Conservation (phyloP, 352 stramenopile species). For the Thalassiosira exigua region DNA sequence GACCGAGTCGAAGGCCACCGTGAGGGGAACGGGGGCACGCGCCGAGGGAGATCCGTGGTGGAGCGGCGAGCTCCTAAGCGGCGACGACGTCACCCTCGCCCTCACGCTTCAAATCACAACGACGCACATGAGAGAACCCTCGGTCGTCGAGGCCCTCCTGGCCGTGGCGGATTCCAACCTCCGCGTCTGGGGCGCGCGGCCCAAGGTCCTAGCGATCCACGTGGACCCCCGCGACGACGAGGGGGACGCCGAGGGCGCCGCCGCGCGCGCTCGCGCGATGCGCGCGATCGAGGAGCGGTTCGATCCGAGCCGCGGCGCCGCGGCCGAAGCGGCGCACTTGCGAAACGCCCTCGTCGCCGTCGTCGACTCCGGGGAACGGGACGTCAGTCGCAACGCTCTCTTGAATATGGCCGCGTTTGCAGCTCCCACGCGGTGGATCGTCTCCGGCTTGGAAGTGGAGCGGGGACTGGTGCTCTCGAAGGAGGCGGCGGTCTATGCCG, state of each 20-base stretch:
- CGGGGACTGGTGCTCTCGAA: conserved; percentile 69
- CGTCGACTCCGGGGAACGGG: conserved; percentile 47
- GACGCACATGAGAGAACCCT: conserved; percentile 52
- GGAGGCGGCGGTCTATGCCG: conserved; percentile 67
- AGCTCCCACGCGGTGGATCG: conserved; percentile 75
- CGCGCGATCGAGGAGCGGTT: conserved; percentile 56
- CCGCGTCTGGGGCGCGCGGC: conserved; percentile 70
- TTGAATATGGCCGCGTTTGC: conserved; percentile 82
- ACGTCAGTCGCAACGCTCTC: conserved; percentile 77
- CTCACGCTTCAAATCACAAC: conserved; percentile 77
- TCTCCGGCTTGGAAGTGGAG: conserved; percentile 81
- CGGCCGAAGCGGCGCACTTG: conserved; percentile 16
- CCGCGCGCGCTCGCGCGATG: conserved; percentile 24
- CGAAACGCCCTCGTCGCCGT: conserved; percentile 56
- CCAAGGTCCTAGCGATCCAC: conserved; percentile 74
- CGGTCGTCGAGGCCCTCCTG: conserved; percentile 52
- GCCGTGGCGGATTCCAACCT: conserved; percentile 70
- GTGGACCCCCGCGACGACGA: conserved; percentile 35
- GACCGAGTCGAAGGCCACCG: conserved; percentile 1
- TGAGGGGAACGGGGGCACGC: conserved; percentile 29
- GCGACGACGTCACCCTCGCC: conserved; percentile 72
- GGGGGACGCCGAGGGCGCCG: conserved; percentile 3
- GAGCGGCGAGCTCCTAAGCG: conserved; percentile 61
- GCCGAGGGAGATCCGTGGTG: conserved; percentile 52
- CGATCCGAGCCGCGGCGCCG: conserved; percentile 6